These are phyloP conservation scores for Colletotrichum shisoi DNA, from an alignment of 2,329 filamentous ascomycete genomes.

Conservation along the genomic window DNA sequence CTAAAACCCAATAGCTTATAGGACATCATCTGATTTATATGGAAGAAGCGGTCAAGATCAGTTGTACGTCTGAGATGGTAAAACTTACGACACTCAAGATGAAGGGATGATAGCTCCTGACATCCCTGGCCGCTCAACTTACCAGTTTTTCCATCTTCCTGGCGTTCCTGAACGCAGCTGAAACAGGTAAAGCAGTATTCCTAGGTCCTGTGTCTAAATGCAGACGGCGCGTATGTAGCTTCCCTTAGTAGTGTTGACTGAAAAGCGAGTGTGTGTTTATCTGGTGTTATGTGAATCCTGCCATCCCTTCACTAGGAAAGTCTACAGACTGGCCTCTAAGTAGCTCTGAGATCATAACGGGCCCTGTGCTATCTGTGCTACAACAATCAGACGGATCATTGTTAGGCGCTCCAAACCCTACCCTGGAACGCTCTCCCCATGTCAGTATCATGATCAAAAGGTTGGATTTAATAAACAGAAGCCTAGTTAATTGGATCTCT, in stretches of 20 bases:
- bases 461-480: constrained; percentile 1
- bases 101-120: not conserved
- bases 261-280: constrained; percentile 25
- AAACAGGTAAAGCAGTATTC: not conserved
- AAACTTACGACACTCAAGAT: not conserved
- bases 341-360: constrained; percentile 1
- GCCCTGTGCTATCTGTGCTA: not conserved
- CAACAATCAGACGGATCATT: constrained; percentile 15
- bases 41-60: not conserved
- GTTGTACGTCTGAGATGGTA: no score
- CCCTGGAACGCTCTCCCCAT: not conserved
- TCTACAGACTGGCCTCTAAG: not conserved
- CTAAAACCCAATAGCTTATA: not conserved
- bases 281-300: constrained; percentile 26
- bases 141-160: not conserved
- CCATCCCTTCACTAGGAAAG: constrained; percentile 24
- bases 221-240: not conserved
- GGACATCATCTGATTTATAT: constrained; percentile 24
- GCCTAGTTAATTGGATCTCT: constrained; percentile 6
- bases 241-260: not conserved
- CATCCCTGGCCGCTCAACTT: not conserved
- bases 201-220: constrained; percentile 12
- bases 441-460: not conserved
- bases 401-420: not conserved
- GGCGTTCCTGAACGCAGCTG: not conserved